Evolutionary conservation across 1,284 basidiomycete genomes (phyloP).

Genomic region (Cystobasidium slooffiae): DNA sequence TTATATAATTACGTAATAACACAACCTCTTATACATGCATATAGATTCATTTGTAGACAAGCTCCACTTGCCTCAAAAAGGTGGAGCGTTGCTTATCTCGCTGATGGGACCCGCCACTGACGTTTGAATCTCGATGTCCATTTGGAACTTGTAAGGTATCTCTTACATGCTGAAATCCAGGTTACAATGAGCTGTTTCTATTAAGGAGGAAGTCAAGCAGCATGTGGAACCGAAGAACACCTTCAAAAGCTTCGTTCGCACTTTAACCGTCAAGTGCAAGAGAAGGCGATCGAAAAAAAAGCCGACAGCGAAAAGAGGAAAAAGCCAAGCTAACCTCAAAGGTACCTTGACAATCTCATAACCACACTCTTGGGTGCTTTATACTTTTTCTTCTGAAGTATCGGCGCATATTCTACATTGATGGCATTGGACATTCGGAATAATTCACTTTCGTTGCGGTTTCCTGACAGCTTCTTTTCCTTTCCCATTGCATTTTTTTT

Average conservation of each 20-base stretch:
- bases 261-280: not conserved
- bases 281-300: constrained; percentile 1
- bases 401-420: not conserved
- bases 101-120: no score
- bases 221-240: no score
- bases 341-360: constrained; percentile 22
- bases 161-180: not conserved
- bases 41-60: no score
- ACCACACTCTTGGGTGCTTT: not conserved
- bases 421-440: not conserved
- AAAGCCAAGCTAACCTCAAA: constrained; percentile 24
- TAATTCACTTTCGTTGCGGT: no score
- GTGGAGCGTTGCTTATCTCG: no score
- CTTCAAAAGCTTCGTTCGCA: not conserved
- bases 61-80: no score
- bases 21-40: no score
- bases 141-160: constrained; percentile 2
- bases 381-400: not conserved
- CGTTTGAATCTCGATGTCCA: not conserved
- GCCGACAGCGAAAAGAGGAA: not conserved
- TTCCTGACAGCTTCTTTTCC: no score
- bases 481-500: no score
- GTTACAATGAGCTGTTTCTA: no score
- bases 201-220: no score
- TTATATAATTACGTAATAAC: not conserved